phyloP scores from a whole-genome alignment of 352 stramenopile species.

The Phytophthora cactorum region DNA sequence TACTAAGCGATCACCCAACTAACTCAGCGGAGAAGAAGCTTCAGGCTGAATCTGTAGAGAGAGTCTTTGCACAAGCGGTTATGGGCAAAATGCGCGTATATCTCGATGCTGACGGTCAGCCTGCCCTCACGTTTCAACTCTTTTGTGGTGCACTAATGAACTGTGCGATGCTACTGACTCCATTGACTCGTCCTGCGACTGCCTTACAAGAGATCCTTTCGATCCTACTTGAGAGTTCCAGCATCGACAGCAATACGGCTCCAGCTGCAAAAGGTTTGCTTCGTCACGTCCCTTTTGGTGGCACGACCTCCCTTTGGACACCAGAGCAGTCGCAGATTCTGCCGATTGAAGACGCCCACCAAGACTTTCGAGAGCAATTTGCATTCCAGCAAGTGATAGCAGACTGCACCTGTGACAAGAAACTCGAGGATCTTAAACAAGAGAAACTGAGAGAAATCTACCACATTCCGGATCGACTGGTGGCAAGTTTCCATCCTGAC shows the following conservation, averaged over 20 bases:
- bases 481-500: conserved; percentile 36
- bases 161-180: conserved; percentile 46
- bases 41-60: conserved; percentile 33
- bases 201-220: conserved; percentile 26
- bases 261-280: conserved; percentile 15
- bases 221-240: conserved; percentile 15
- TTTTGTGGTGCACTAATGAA: conserved; percentile 65
- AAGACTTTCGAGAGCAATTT: conserved; percentile 32
- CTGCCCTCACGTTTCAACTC: conserved; percentile 57
- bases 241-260: background rate
- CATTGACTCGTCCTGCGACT: conserved; percentile 14
- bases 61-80: conserved; percentile 59
- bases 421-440: conserved; percentile 24
- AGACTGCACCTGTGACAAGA: conserved; percentile 37
- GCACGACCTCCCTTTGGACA: conserved; percentile 18
- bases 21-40: conserved; percentile 6
- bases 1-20: conserved; percentile 24
- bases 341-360: background rate
- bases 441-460: conserved; percentile 37
- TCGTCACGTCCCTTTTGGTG: conserved; percentile 13
- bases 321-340: conserved; percentile 6
- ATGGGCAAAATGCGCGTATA: conserved; percentile 69
- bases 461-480: conserved; percentile 33
- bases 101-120: conserved; percentile 53
- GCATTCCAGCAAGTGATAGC: conserved; percentile 50